Conservation (phyloP, 352 stramenopile species). For the Phytophthora brassicae region DNA sequence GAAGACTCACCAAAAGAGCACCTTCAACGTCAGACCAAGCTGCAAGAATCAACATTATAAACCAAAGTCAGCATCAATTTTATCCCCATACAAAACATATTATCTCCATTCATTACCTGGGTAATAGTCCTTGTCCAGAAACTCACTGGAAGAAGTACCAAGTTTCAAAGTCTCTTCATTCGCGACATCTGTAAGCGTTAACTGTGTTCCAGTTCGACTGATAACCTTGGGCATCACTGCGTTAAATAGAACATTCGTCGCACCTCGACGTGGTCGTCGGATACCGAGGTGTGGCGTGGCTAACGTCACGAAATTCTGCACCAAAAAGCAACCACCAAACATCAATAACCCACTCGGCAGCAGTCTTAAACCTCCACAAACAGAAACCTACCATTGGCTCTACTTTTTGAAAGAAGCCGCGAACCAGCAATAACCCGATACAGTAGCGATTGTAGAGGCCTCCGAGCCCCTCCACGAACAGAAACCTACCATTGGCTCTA, state of each 20-base stretch:
- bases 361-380: no score
- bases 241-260: constrained; percentile 73
- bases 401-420: constrained; percentile 70
- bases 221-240: constrained; percentile 66
- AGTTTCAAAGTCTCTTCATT: constrained; percentile 48
- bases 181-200: constrained; percentile 57
- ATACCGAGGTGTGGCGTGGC: constrained; percentile 80
- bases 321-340: background rate
- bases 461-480: no score
- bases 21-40: constrained; percentile 34
- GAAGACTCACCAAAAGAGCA: constrained; percentile 33
- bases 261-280: constrained; percentile 53
- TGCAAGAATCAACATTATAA: constrained; percentile 8
- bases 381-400: constrained; percentile 58
- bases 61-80: no score
- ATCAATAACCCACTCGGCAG: background rate
- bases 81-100: no score
- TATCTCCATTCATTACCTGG: constrained; percentile 18
- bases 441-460: constrained; percentile 82
- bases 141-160: constrained; percentile 26
- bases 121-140: constrained; percentile 30
- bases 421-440: constrained; percentile 60
- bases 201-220: constrained; percentile 65
- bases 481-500: constrained; percentile 72
- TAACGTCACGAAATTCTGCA: constrained; percentile 82